phyloP scores from a whole-genome alignment of 1,139 yeast species.

The Yamadazyma songkhlaensis region DNA sequence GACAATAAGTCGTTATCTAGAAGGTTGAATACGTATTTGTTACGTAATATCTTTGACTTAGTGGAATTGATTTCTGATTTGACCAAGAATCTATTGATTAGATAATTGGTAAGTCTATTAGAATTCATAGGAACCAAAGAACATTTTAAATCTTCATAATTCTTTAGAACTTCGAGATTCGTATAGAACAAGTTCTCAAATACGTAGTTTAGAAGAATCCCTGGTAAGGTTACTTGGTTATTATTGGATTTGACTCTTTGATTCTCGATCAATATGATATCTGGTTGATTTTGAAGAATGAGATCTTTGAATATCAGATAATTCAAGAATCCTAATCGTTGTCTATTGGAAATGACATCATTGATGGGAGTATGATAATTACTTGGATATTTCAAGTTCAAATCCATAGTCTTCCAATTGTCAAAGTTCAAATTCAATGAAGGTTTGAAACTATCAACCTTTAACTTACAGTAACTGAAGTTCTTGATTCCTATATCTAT shows the following conservation, averaged over 20 bases:
- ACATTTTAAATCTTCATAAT: slow-evolving; percentile 4
- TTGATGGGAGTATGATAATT: background rate
- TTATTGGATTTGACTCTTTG: slow-evolving; percentile 39
- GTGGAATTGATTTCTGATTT: slow-evolving; percentile 16
- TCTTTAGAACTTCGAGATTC: slow-evolving; percentile 17
- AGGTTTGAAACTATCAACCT: slow-evolving; percentile 14
- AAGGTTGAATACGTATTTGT: slow-evolving; percentile 8
- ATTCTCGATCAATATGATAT: slow-evolving; percentile 32
- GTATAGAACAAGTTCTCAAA: slow-evolving; percentile 34
- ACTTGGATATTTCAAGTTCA: slow-evolving; percentile 11
- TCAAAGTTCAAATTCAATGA: slow-evolving; percentile 7
- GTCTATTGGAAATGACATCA: slow-evolving; percentile 2
- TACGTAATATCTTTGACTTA: slow-evolving; percentile 20
- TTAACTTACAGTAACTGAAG: slow-evolving; percentile 35
- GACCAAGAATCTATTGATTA: slow-evolving; percentile 34
- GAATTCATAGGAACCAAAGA: slow-evolving; percentile 33
- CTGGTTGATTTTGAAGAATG: slow-evolving; percentile 6
- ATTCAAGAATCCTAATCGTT: slow-evolving; percentile 18
- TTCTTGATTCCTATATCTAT: slow-evolving; percentile 44
- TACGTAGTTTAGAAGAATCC: slow-evolving; percentile 32
- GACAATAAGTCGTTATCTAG: slow-evolving; percentile 5
- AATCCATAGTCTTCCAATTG: slow-evolving; percentile 32
- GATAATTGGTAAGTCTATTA: slow-evolving; percentile 33
- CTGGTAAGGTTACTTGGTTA: slow-evolving; percentile 37
- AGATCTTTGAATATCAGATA: slow-evolving; percentile 19